Evolutionary conservation across 345 rosid species (phyloP).

Genomic region (Corymbia maculata): DNA sequence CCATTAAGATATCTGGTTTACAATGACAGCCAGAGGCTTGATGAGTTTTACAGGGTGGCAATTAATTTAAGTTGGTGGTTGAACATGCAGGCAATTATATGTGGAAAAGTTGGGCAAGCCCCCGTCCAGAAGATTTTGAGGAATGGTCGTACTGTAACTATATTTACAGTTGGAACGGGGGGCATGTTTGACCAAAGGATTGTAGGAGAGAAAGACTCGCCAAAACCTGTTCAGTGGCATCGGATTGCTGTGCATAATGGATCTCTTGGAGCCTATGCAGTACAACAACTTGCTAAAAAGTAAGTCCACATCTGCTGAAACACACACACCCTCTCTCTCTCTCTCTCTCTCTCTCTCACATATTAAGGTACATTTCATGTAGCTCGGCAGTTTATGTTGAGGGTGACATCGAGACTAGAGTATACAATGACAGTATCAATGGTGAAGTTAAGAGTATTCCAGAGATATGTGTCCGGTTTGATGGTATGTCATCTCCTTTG

Average conservation of each 20-base stretch:
- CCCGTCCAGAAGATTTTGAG: slow-evolving; percentile 91
- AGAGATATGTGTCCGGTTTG: slow-evolving; percentile 81
- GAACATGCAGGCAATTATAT: slow-evolving; percentile 64
- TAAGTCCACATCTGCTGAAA: slow-evolving; percentile 9
- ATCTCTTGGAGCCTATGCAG: slow-evolving; percentile 67
- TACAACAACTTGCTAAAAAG: slow-evolving; percentile 71
- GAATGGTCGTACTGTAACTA: slow-evolving; percentile 80
- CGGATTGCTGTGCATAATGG: slow-evolving; percentile 90
- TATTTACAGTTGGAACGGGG: slow-evolving; percentile 89
- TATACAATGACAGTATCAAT: slow-evolving; percentile 81
- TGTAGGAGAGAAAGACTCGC: slow-evolving; percentile 35
- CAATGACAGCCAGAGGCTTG: neutral
- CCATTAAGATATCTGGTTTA: neutral
- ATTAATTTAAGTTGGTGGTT: neutral
- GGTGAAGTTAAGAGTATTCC: slow-evolving; percentile 73
- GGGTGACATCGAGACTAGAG: slow-evolving; percentile 92
- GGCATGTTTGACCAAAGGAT: slow-evolving; percentile 90
- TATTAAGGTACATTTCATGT: slow-evolving; percentile 18
- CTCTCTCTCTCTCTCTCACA: neutral
- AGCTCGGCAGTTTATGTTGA: slow-evolving; percentile 91
- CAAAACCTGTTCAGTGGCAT: slow-evolving; percentile 95
- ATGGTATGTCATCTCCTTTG: slow-evolving; percentile 33
- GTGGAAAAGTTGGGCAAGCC: slow-evolving; percentile 85
- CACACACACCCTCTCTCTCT: neutral
- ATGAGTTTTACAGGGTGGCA: neutral